These are phyloP conservation scores for Gloeopeniophorella convolvens DNA, from an alignment of 768 basidiomycete species.

Conservation along the genomic window DNA sequence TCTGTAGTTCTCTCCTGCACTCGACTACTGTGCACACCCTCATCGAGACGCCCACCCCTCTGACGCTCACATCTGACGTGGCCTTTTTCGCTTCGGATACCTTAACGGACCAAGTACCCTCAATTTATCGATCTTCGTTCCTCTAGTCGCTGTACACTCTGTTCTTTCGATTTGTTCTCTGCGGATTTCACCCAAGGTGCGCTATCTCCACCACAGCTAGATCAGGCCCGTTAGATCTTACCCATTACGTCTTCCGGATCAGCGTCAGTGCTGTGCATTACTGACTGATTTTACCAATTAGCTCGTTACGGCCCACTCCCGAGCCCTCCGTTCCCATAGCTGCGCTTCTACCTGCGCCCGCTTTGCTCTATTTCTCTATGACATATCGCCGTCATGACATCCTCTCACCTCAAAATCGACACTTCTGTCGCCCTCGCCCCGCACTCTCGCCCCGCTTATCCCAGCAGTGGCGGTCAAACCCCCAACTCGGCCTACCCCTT, in stretches of 20 bases:
- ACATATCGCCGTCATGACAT: conserved; percentile 22
- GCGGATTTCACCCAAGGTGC: conserved; percentile 1
- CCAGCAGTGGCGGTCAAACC: conserved; percentile 3
- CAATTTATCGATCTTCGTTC: not conserved
- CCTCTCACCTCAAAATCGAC: conserved; percentile 29
- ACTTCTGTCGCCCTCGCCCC: conserved; percentile 25
- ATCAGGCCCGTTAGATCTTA: not conserved
- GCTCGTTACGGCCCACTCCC: not conserved
- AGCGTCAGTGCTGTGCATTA: not conserved
- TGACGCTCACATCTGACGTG: not conserved
- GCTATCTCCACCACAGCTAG: not conserved
- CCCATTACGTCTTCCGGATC: not conserved
- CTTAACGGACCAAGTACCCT: not conserved
- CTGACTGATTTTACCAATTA: not conserved
- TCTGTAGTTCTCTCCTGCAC: not conserved
- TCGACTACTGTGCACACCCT: not conserved
- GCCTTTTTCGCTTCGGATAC: conserved; percentile 11
- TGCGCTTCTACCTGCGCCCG: not conserved
- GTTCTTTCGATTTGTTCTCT: conserved; percentile 1
- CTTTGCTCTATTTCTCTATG: conserved; percentile 20
- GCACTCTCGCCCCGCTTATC: conserved; percentile 21
- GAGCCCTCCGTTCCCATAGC: not conserved
- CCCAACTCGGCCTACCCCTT: conserved; percentile 12
- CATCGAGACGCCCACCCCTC: not conserved
- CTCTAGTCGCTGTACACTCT: not conserved